These are phyloP conservation scores for Cytospora chrysosperma DNA, from an alignment of 2,329 filamentous ascomycete species.

Conservation along the genomic window DNA sequence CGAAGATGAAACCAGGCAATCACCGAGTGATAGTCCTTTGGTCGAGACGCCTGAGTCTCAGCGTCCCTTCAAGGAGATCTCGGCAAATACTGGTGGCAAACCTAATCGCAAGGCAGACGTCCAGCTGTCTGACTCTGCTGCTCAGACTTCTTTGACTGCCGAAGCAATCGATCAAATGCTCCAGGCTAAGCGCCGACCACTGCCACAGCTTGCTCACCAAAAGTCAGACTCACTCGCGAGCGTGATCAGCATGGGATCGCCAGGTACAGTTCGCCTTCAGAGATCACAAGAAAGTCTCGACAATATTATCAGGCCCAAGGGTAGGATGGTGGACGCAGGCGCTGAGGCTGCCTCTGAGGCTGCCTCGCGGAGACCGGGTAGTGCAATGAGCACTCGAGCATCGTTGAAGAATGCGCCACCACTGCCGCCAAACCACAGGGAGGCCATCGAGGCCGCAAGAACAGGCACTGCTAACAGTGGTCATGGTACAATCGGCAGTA, in stretches of 20 bases:
- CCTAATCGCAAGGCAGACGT: conserved; percentile 39
- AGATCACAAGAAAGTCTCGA: conserved; percentile 51
- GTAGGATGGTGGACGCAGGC: conserved; percentile 37
- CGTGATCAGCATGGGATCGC: conserved; percentile 30
- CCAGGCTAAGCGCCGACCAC: conserved; percentile 46
- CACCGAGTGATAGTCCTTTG: conserved; percentile 41
- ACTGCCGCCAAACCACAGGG: conserved; percentile 77
- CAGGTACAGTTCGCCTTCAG: conserved; percentile 42
- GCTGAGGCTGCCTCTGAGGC: conserved; percentile 39
- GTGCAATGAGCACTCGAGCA: conserved; percentile 64
- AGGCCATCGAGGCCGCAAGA: conserved; percentile 79
- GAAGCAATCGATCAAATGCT: conserved; percentile 77
- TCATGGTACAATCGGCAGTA: conserved; percentile 45
- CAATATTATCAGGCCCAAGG: conserved; percentile 41
- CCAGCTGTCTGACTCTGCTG: conserved; percentile 65
- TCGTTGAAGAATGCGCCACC: conserved; percentile 58
- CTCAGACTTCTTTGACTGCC: conserved; percentile 82
- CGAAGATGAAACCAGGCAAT: conserved; percentile 63
- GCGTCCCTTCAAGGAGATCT: conserved; percentile 60
- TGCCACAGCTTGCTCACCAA: conserved; percentile 33
- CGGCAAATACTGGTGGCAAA: conserved; percentile 52
- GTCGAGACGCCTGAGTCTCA: conserved; percentile 55
- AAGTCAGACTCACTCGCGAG: conserved; percentile 38
- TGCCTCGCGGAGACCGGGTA: conserved; percentile 61
- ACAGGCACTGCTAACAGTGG: conserved; percentile 51